These are phyloP conservation scores for Colletotrichum siamense DNA, from an alignment of 2,329 filamentous ascomycete genomes.

Conservation along the genomic window DNA sequence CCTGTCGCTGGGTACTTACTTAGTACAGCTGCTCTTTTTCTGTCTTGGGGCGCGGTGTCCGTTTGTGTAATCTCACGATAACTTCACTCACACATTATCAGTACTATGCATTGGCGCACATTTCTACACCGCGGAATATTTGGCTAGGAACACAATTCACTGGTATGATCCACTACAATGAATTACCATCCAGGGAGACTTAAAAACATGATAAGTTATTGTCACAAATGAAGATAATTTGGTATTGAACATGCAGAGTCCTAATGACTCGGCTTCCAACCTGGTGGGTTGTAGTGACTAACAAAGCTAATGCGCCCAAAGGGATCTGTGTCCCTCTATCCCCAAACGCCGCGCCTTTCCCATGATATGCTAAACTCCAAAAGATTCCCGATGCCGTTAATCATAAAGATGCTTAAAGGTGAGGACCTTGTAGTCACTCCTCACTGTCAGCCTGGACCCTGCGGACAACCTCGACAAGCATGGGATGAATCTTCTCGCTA, in stretches of 20 bases:
- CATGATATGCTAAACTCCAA: constrained; percentile 17
- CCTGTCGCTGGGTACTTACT: background rate
- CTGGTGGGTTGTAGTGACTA: background rate
- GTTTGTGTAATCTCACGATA: background rate
- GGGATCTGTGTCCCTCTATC: background rate
- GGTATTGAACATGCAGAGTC: background rate
- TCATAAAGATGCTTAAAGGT: constrained; percentile 9
- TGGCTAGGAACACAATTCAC: no score
- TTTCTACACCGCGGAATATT: no score
- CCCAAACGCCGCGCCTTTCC: constrained; percentile 6
- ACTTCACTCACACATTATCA: background rate
- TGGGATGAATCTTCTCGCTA: constrained; percentile 77
- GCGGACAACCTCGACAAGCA: constrained; percentile 79
- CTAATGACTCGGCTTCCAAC: background rate
- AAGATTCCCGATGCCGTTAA: background rate
- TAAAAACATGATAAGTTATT: no score
- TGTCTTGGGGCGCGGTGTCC: background rate
- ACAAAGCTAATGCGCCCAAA: background rate
- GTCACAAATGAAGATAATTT: background rate
- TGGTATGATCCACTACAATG: no score
- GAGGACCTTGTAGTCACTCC: constrained; percentile 41
- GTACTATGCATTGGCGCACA: background rate
- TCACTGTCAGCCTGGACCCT: constrained; percentile 76
- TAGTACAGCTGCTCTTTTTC: background rate
- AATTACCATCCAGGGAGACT: no score